Evolutionary conservation across 2,329 filamentous ascomycete genomes (phyloP), one percentile per base, ranked within the genome.

Genomic region (Sporothrix inflata): DNA sequence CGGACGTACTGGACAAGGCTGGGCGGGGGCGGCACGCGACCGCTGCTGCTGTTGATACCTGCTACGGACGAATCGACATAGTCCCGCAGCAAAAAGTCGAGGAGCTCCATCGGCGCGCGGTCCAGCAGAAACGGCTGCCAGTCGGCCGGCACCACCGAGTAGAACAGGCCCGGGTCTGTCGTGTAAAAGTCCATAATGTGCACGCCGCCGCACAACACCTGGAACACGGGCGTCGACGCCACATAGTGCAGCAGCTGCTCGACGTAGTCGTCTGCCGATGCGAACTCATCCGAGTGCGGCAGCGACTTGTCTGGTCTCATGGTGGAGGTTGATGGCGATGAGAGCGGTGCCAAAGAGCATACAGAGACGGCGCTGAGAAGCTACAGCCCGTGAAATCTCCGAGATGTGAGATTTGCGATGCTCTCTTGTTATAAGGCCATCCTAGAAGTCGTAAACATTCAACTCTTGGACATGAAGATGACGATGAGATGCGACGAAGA

Each of bases 161-260:
- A 88, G 80, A 97, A 99, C 0, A 98, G 86, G 75, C 94, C 92
- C 5, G 94, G 93, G 65, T 94, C 89, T 55, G 89, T 89, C 1
- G 94, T 98, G 83, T 98, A 94, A 82, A 99, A 98, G 80, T 99
- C 96, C 72, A 98, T 86, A 74, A 99, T 94, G 79, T 99, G 96
- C 0, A 98, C 93, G n/a, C 95, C 94, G 70, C 96, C 96, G 79
- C 94, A 97, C n/a, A 99, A 86, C 34, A 93, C 93, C 75, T 93
- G 92, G 76, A 98, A 94, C 1, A 94, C 85, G 70, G 91, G 88
- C 61, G 92, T 92, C 1, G 89, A 90, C 6, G 90, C 90, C 1
- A 90, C 88, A 77, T 98, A 97, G 24, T 89, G 80, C 34, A 98
- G 85, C 14, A 98, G 87, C 21, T 90, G 90, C 34, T 92, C 85